Percentiles rank a stretch among this genome's conserved stretches.
Evolutionary conservation across 768 basidiomycete genomes (phyloP).

Genomic region (Mycena chlorophos): DNA sequence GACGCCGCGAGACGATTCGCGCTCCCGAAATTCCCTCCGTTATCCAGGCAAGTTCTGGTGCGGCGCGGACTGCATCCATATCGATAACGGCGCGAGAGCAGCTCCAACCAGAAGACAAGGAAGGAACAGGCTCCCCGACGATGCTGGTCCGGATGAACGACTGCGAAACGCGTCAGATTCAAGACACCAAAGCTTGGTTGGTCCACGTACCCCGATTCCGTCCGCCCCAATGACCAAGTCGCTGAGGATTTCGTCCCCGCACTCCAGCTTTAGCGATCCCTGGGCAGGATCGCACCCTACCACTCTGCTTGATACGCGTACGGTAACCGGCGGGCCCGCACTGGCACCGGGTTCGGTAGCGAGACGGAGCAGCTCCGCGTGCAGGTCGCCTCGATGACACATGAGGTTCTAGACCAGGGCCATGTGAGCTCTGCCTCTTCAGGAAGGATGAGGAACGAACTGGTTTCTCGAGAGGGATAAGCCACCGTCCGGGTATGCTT

Average conservation of each 20-base stretch:
- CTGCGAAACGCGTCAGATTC: not conserved
- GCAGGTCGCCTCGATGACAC: not conserved
- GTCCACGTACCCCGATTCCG: slow-evolving; percentile 21
- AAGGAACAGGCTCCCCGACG: not conserved
- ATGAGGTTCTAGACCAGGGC: not conserved
- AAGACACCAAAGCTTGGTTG: not conserved
- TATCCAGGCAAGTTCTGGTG: slow-evolving; percentile 1
- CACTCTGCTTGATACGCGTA: slow-evolving; percentile 31
- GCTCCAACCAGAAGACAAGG: not conserved
- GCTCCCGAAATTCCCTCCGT: not conserved
- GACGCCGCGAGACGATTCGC: not conserved
- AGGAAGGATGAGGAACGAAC: not conserved
- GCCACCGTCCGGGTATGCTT: not conserved
- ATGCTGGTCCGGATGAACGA: slow-evolving; percentile 3
- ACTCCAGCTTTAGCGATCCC: slow-evolving; percentile 33
- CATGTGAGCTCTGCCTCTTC: not conserved
- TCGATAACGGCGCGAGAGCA: slow-evolving; percentile 2
- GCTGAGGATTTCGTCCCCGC: slow-evolving; percentile 33
- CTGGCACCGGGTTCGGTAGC: not conserved
- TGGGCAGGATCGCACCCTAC: slow-evolving; percentile 17
- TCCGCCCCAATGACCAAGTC: slow-evolving; percentile 40
- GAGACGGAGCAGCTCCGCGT: not conserved
- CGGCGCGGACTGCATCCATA: not conserved
- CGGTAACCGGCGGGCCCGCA: not conserved
- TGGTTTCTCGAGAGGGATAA: not conserved